Evolutionary conservation across 371 early-diverging fungal species (phyloP).

Genomic region (Mucor racemosus): DNA sequence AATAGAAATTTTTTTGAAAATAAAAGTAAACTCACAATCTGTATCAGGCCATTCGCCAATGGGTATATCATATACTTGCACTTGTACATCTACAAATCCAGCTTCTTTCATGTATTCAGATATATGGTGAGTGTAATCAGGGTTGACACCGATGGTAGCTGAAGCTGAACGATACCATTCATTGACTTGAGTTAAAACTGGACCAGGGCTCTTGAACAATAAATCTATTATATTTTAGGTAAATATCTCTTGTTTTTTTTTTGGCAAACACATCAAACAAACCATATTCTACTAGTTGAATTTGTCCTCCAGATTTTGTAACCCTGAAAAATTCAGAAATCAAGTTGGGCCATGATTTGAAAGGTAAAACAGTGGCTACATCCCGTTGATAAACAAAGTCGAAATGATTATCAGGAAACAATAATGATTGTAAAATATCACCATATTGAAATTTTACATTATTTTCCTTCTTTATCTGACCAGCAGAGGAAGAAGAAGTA

Average conservation of each 20-base stretch:
- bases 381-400: conserved; percentile 68
- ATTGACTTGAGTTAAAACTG: conserved; percentile 39
- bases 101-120: conserved; percentile 28
- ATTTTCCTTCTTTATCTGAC: not conserved
- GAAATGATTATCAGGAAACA: conserved; percentile 55
- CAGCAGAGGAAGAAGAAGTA: conserved; percentile 10
- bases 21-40: conserved; percentile 31
- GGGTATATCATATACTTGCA: conserved; percentile 36
- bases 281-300: conserved; percentile 57
- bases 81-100: conserved; percentile 37
- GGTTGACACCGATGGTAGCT: conserved; percentile 31
- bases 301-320: conserved; percentile 55
- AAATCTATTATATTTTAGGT: conserved; percentile 22
- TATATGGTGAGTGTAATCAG: conserved; percentile 27
- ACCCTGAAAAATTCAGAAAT: conserved; percentile 49
- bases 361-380: conserved; percentile 48
- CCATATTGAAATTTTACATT: conserved; percentile 34
- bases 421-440: conserved; percentile 31
- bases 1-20: not conserved
- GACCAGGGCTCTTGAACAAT: conserved; percentile 42
- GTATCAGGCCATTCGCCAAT: conserved; percentile 56
- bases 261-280: not conserved
- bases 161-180: conserved; percentile 45
- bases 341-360: conserved; percentile 45
- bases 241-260: not conserved